Evolutionary conservation across 306 rosid genomes (phyloP), one percentile per base, ranked within the genome.

Genomic region (Senna tora): DNA sequence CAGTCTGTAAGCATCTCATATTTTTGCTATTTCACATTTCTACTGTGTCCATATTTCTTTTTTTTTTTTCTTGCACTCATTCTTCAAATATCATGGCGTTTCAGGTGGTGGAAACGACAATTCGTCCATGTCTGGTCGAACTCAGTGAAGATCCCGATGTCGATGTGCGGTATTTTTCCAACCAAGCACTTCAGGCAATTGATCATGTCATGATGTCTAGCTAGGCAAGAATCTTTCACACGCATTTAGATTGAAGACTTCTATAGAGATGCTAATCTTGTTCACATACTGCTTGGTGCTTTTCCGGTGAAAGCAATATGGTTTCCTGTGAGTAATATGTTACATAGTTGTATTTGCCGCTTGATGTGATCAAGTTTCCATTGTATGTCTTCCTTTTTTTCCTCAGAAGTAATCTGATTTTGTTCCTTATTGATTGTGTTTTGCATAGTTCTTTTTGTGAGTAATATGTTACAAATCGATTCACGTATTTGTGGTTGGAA

Each of bases 111-210:
- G 98, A 90, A 77, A 92, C 84, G 73, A 82, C 91, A 1, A 82
- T 92, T 56, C 96, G 98, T 36, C 98, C 98, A 13, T 77, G 96
- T 72, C 77, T 92, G 82, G 91, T 90, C 66, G 98, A 92, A 85
- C 96, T 92, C 43, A 79, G 96, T 4, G 98, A 92, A 84, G 98
- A 92, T 72, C 98, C 98, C 42, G 98, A 92, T 75, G 98, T 92
- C 45, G 98, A 92, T 59, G 98, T 92, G 36, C 91, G 98, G 49
- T 87, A 83, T 76, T 93, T 90, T 7, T 87, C 98, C 59, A 88
- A 80, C 86, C 96, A 93, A 87, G 96, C 96, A 28, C 87, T 90
- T 20, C 96, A 90, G 77, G 84, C 98, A 57, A 87, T 88, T 69
- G 96, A 93, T 77, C 84, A 90, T 65, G 90, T 90, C 16, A 88